phyloP scores from a whole-genome alignment of 768 basidiomycete genomes.

The Polyporus arcularius region DNA sequence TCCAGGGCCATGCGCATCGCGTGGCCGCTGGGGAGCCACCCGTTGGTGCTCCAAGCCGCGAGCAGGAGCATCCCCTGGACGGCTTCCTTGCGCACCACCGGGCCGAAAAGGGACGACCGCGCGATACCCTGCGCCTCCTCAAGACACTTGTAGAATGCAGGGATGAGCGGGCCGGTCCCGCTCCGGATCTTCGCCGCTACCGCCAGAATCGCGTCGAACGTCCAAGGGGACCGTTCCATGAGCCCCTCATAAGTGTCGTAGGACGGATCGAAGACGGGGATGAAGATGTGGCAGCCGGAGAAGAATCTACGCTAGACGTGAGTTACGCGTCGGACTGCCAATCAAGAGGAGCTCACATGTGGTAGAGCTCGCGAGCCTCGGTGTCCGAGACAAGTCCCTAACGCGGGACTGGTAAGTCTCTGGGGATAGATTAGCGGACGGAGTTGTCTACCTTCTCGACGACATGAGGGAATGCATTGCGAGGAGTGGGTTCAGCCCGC shows the following conservation, averaged over 20 bases:
- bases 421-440: background rate
- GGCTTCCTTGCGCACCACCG: constrained; percentile 91
- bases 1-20: constrained; percentile 96
- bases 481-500: constrained; percentile 78
- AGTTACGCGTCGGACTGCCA: background rate
- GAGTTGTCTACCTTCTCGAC: constrained; percentile 68
- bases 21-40: constrained; percentile 94
- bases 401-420: background rate
- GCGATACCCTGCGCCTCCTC: constrained; percentile 97
- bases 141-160: constrained; percentile 87
- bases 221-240: constrained; percentile 93
- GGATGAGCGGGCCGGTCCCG: constrained; percentile 81
- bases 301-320: constrained; percentile 55
- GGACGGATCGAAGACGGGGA: constrained; percentile 89
- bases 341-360: constrained; percentile 53
- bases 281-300: constrained; percentile 94
- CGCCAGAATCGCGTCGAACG: constrained; percentile 90
- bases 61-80: constrained; percentile 93
- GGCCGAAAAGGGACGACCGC: constrained; percentile 89
- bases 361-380: constrained; percentile 89
- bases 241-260: constrained; percentile 94
- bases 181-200: constrained; percentile 91
- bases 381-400: constrained; percentile 83
- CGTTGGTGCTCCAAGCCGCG: constrained; percentile 92
- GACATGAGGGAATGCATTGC: constrained; percentile 86